phyloP scores from a whole-genome alignment of 805 yeast species.

The Yamadazyma sp. region DNA sequence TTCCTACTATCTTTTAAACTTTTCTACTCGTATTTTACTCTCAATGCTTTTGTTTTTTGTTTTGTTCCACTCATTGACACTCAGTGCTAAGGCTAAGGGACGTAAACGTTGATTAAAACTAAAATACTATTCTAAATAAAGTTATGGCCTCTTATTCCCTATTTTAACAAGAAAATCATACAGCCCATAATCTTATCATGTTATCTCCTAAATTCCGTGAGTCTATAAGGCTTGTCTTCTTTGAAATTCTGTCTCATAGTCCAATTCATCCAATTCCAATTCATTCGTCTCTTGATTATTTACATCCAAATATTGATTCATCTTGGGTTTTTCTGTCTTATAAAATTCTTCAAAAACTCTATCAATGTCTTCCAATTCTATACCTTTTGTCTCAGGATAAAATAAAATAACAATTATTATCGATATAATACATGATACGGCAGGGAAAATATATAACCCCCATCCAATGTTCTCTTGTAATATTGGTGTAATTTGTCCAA shows the following conservation, averaged over 20 bases:
- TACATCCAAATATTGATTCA: conserved; percentile 15
- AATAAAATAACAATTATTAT: conserved; percentile 30
- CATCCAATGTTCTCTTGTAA: conserved; percentile 38
- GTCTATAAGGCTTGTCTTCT: conserved; percentile 5
- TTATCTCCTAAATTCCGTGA: too few relatives aligned
- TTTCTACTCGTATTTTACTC: too few relatives aligned
- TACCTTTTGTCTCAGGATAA: conserved; percentile 45
- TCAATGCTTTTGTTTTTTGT: too few relatives aligned
- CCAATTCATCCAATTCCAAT: conserved; percentile 23
- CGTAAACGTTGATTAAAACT: too few relatives aligned
- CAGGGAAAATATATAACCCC: conserved; percentile 42
- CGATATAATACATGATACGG: conserved; percentile 33
- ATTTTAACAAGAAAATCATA: too few relatives aligned
- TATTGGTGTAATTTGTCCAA: conserved; percentile 44
- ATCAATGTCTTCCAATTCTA: conserved; percentile 43
- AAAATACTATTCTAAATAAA: too few relatives aligned
- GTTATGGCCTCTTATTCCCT: too few relatives aligned
- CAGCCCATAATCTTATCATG: too few relatives aligned
- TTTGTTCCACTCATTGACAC: too few relatives aligned
- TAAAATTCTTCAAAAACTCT: conserved; percentile 33
- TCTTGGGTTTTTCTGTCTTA: conserved; percentile 15
- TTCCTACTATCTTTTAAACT: too few relatives aligned
- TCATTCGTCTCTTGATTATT: conserved; percentile 9
- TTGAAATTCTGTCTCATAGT: conserved; percentile 13
- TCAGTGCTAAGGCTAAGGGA: too few relatives aligned